A percentile compares a stretch with the other conserved stretches of the same genome.
Conservation (phyloP, 192 early-diverging fungal species). For the Bifiguratus adelaidae region DNA sequence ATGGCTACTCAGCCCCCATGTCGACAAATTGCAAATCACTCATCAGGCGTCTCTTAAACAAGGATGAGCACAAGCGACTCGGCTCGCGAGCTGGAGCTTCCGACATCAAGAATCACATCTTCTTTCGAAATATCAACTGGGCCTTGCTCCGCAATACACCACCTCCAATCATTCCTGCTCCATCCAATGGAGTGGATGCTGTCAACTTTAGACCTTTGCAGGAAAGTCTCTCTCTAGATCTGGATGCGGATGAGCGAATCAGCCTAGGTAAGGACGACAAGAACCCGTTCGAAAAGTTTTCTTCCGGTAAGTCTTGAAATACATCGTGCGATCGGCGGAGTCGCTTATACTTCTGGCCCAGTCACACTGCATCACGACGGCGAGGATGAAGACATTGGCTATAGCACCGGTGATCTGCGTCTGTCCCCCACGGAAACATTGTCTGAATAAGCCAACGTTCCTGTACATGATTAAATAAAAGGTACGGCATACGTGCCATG, state of each 20-base stretch:
- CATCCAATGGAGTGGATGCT: slow-evolving; percentile 49
- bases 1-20: neutral
- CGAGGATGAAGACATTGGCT: too few species aligned
- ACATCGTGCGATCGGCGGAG: too few species aligned
- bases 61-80: slow-evolving; percentile 82
- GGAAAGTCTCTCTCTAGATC: slow-evolving; percentile 55
- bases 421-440: too few species aligned
- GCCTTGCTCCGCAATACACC: slow-evolving; percentile 75
- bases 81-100: slow-evolving; percentile 84
- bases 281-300: slow-evolving; percentile 52
- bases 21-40: slow-evolving; percentile 52
- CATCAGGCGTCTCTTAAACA: slow-evolving; percentile 75
- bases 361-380: too few species aligned
- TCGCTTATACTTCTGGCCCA: too few species aligned
- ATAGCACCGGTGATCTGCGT: too few species aligned
- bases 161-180: slow-evolving; percentile 76
- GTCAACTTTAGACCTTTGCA: slow-evolving; percentile 56
- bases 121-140: slow-evolving; percentile 89
- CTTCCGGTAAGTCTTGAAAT: slow-evolving; percentile 36
- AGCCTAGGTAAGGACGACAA: slow-evolving; percentile 10
- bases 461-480: too few species aligned
- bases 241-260: slow-evolving; percentile 42
- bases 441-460: too few species aligned
- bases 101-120: slow-evolving; percentile 87
- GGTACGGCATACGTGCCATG: too few species aligned